Evolutionary conservation across 2,329 filamentous ascomycete genomes (phyloP), one percentile per base, ranked within the genome.

Genomic region (Botrytis medusae): DNA sequence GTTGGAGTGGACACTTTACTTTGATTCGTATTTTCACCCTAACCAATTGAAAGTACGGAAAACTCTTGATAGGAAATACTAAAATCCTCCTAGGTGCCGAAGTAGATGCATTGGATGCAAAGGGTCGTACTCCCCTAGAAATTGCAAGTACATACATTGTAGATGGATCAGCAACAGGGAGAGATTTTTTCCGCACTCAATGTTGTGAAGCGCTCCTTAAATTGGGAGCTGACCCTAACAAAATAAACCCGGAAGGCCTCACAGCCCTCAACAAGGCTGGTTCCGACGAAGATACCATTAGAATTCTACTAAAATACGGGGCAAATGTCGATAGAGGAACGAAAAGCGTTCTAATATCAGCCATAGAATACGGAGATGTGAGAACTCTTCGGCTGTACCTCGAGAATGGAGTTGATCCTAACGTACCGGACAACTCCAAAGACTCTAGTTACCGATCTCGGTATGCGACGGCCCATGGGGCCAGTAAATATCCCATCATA

Each of bases 301-400:
- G 72, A 12, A 62, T 76, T 1, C 73, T 84, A 40, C 70, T 83
- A 2, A 70, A 79, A 20, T 77, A 80, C 42, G 81, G 82, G 4
- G 82, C 81, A 9, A 76, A 81, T 75, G 78, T 78, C 5, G 79
- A 78, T 37, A 64, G 75, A 5, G 72, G 69, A n/a, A 61, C 14
- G 6, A 67, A 72, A 57, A 9, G 48, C 29, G 6, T 54, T 16
- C 22, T 74, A 1, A 37, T 10, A 12, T 51, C 60, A 40, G 69
- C 69, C 2, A 62, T 62, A 32, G 29, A 65, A 46, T 5, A 14
- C 48, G 44, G 48, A 10, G 54, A 68, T 42, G 29, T 72, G 25
- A 34, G 40, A 4, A 34, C 44, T 4, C 10, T 72, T 7, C 37
- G 68, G 20, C 25, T 74, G 25, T 67, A 12, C 14, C 61, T 74